Base-by-base conservation (phyloP, 176 grass and related monocot species). In the Oryza punctata region DNA sequence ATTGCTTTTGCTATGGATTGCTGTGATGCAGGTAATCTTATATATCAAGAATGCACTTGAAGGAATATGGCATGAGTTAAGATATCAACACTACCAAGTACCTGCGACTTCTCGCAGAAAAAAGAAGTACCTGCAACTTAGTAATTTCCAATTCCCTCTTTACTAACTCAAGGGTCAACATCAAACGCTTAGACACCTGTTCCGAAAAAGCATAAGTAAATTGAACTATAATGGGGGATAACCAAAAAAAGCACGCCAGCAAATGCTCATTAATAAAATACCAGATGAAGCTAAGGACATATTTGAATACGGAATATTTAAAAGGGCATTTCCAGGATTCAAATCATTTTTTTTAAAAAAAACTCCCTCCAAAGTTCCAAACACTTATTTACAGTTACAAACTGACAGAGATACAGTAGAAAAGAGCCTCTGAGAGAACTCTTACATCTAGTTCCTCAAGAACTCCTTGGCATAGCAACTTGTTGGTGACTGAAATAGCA, bases 1-100 rank as follows among this genome's bases (percentile, higher is more conserved):
- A 94, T 94, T 41, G 87, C 88, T 90, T 89, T 94, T 86, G 93
- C 93, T 74, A 94, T 92, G 72, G 91, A 93, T 93, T 85, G 83
- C 91, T 93, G 68, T 59, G 44, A 73, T 33, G 69, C 10, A 70
- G 54, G 25, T n/a, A 21, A 44, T 35, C 32, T 46, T 85, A 32
- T 59, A 81, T 16, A 76, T 69, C n/a, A 89, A 60, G 9, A 33
- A 84, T 30, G 37, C 28, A 77, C 15, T 29, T 74, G 4, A 77
- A 50, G 11, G 35, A 69, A 12, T 12, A 67, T 25, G 4, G 24
- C 29, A 6, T 30, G 72, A 29, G 21, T 69, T 63, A 77, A 11
- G 18, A 57, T 18, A 77, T 77, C 46, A 81, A 73, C 11, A 44
- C 49, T 61, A 49, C 61, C 43, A 45, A 29, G 4, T 70, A 90